phyloP scores from a whole-genome alignment of 768 basidiomycete genomes.

The Auricularia cornea region DNA sequence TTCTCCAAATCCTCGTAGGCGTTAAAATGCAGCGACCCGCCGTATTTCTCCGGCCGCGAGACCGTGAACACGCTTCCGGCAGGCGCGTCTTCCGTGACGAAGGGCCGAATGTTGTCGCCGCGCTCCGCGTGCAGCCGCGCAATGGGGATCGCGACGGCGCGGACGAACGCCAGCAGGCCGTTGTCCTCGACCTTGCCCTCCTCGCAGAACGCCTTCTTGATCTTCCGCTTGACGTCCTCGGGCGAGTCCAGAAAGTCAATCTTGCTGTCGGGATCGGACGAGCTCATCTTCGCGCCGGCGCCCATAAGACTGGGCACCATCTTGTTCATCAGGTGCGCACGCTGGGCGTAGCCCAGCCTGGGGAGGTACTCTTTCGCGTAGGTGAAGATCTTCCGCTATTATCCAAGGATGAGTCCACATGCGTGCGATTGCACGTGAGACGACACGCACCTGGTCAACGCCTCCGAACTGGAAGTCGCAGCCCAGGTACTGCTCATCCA shows the following conservation, averaged over 20 bases:
- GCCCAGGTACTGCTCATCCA: conserved; percentile 94
- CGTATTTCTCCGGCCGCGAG: conserved; percentile 67
- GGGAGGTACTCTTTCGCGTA: conserved; percentile 96
- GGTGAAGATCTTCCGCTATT: conserved; percentile 96
- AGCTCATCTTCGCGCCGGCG: conserved; percentile 95
- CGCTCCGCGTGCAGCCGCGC: conserved; percentile 64
- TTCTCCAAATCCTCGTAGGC: conserved; percentile 56
- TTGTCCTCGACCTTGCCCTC: conserved; percentile 86
- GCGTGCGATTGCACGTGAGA: neutral
- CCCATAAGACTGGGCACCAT: conserved; percentile 82
- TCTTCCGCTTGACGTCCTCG: conserved; percentile 76
- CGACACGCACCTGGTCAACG: conserved; percentile 73
- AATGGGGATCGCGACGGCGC: conserved; percentile 84
- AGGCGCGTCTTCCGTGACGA: conserved; percentile 61
- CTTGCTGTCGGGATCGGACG: conserved; percentile 95
- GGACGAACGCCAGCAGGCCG: conserved; percentile 76
- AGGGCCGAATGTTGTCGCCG: conserved; percentile 51
- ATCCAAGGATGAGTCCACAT: neutral
- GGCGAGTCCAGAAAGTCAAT: conserved; percentile 94
- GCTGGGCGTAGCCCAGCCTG: conserved; percentile 83
- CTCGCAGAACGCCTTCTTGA: conserved; percentile 89
- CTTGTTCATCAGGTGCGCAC: conserved; percentile 94
- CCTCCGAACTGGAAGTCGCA: conserved; percentile 98
- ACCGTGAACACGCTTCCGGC: conserved; percentile 77
- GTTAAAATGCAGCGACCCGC: conserved; percentile 60